Conservation (phyloP, 768 basidiomycete genomes). For the Paxillus ammoniavirescens region DNA sequence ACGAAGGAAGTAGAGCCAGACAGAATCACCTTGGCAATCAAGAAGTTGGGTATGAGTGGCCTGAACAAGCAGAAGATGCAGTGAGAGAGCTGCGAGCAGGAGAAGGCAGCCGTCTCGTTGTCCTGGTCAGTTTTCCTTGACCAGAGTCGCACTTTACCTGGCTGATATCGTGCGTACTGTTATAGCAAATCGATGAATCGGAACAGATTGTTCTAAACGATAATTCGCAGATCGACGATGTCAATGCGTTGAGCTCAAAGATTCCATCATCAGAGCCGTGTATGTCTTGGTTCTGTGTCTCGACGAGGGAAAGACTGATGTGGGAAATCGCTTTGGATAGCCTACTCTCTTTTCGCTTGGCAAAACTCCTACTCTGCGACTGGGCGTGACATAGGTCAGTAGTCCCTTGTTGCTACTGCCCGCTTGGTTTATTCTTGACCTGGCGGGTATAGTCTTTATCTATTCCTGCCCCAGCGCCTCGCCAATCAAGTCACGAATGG, state of each 20-base stretch:
- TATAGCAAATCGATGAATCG: constrained; percentile 63
- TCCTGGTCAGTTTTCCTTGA: constrained; percentile 52
- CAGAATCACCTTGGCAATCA: constrained; percentile 56
- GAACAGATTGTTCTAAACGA: constrained; percentile 57
- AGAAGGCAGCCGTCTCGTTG: constrained; percentile 52
- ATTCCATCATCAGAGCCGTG: constrained; percentile 62
- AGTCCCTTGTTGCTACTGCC: neutral
- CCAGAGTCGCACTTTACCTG: neutral
- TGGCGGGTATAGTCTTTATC: constrained; percentile 67
- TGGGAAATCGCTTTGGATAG: constrained; percentile 14
- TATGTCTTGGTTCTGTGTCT: constrained; percentile 16
- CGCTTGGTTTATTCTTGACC: constrained; percentile 1
- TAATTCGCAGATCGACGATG: constrained; percentile 36
- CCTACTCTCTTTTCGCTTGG: constrained; percentile 71
- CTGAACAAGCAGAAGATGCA: constrained; percentile 59
- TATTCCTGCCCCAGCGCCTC: constrained; percentile 86
- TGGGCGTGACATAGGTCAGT: constrained; percentile 61
- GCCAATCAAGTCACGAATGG: constrained; percentile 83
- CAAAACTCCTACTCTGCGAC: constrained; percentile 41
- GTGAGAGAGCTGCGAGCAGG: constrained; percentile 54
- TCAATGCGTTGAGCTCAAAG: constrained; percentile 43
- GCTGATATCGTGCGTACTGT: neutral
- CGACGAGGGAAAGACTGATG: neutral
- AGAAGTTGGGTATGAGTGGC: constrained; percentile 65
- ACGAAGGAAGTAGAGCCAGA: constrained; percentile 58